phyloP scores from a whole-genome alignment of 1,284 basidiomycete genomes.

The Ceratobasidium sp. region DNA sequence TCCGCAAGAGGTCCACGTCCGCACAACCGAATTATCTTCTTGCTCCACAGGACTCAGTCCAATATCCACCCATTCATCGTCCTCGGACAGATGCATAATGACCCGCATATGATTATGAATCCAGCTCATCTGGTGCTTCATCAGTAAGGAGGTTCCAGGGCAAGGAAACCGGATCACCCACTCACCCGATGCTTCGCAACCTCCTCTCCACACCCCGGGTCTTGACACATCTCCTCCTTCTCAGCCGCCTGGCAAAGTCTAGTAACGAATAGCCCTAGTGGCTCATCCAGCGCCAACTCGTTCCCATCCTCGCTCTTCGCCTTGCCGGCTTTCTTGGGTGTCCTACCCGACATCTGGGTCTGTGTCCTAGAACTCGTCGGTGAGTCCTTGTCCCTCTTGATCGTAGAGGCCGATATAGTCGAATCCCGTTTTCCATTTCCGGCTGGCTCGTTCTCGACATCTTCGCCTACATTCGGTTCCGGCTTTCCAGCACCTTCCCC shows the following conservation, averaged over 20 bases:
- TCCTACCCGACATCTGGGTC: constrained; percentile 10
- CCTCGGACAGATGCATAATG: constrained; percentile 17
- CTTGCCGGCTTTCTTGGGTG: not conserved
- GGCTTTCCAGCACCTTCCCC: constrained; percentile 11
- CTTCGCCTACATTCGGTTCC: constrained; percentile 30
- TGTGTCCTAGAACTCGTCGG: constrained; percentile 29
- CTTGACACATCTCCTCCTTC: constrained; percentile 58
- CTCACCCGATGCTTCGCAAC: constrained; percentile 35
- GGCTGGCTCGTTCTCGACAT: not conserved
- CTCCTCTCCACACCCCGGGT: constrained; percentile 50
- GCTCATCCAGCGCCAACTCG: constrained; percentile 34
- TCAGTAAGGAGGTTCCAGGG: not conserved
- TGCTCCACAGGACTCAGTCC: constrained; percentile 38
- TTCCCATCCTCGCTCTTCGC: constrained; percentile 28
- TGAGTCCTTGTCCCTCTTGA: constrained; percentile 12
- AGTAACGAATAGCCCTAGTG: constrained; percentile 44
- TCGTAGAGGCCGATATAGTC: not conserved
- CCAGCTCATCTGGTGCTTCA: constrained; percentile 27
- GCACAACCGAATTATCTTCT: constrained; percentile 52
- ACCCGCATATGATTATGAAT: constrained; percentile 33
- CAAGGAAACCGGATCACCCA: not conserved
- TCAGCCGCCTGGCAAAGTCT: constrained; percentile 43
- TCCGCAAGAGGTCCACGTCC: constrained; percentile 68
- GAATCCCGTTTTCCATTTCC: not conserved
- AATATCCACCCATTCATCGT: constrained; percentile 42